Evolutionary conservation across 345 rosid species (phyloP).

Genomic region (Carallia brachiata): DNA sequence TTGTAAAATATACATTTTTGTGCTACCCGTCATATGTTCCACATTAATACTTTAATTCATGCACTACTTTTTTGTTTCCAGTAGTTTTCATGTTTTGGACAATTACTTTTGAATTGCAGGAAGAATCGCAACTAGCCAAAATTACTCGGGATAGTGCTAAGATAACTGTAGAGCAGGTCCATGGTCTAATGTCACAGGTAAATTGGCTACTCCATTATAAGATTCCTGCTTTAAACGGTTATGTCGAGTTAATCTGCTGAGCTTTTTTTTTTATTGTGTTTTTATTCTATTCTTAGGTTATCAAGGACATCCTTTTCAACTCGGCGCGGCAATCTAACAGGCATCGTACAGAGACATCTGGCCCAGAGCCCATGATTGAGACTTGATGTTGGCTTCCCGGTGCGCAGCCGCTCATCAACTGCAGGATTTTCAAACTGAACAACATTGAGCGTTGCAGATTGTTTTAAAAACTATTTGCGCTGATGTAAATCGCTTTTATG

Average conservation of each 20-base stretch:
- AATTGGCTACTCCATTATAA: conserved; percentile 6
- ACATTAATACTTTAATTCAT: no score
- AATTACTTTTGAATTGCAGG: conserved; percentile 45
- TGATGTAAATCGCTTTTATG: conserved; percentile 27
- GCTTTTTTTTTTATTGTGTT: neutral
- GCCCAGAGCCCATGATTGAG: conserved; percentile 95
- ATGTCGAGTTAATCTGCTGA: neutral
- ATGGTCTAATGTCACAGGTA: conserved; percentile 99
- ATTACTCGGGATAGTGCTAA: conserved; percentile 96
- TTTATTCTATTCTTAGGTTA: conserved; percentile 48
- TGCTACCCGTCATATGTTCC: no score
- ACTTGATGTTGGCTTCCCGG: conserved; percentile 35
- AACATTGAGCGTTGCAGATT: no score
- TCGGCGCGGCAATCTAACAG: conserved; percentile 63
- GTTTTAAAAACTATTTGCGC: neutral
- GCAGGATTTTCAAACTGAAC: no score
- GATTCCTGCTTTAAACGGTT: neutral
- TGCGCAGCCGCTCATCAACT: neutral
- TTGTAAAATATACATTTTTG: no score
- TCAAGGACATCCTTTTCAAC: conserved; percentile 94
- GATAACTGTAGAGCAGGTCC: conserved; percentile 96
- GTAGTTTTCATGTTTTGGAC: neutral
- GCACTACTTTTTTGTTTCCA: neutral
- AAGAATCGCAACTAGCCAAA: conserved; percentile 94
- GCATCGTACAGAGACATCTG: conserved; percentile 50